Base-by-base conservation (phyloP, 2,329 filamentous ascomycete genomes). In the Penicillium decumbens region DNA sequence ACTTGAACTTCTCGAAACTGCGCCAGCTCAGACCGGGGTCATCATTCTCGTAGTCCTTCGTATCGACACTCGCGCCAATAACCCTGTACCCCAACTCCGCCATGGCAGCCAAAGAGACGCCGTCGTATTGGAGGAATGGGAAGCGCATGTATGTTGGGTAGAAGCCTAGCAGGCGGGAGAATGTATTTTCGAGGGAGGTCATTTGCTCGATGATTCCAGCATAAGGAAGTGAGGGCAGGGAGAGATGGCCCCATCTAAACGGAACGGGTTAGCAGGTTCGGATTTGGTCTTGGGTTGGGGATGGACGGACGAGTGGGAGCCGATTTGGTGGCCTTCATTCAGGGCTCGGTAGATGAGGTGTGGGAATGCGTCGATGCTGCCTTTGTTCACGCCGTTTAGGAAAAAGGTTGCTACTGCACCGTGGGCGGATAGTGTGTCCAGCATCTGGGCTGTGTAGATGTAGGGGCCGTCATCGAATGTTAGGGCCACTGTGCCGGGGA, bases 401-500 rank as follows among this genome's bases (percentile, higher is more conserved):
- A 85, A 85, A 64, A 87, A 87, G 8, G 84, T 86, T 10, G 80
- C 82, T 54, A 77, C 80, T 28, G 78, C 81, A 29, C 75, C 72
- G 62, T 84, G 80, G 15, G 69, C 70, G 41, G 71, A 70, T 42
- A 86, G 73, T 37, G 80, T 72, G 56, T 84, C 78, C 2, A 85
- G 72, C 5, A 86, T 73, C 42, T 79, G 74, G 20, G 68, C 61
- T 1, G 82, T 85, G 65, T 81, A 83, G 29, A 74, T 67, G 58
- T 76, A 80, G 12, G 82, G 83, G 0, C 83, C 83, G 58, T 85
- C 83, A 55, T 86, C 83, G 57, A 80, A 85, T 7, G 82, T 85
- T 18, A 86, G 64, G 10, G 83, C 83, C 53, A 87, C 77, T 15
- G 78, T 77, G 37, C 80, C 79, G 1, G 75, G 70, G 2, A 71